Evolutionary conservation across 139 green algal genomes (phyloP), one percentile per base, ranked within the genome.

Genomic region (Chlorella vulgaris): DNA sequence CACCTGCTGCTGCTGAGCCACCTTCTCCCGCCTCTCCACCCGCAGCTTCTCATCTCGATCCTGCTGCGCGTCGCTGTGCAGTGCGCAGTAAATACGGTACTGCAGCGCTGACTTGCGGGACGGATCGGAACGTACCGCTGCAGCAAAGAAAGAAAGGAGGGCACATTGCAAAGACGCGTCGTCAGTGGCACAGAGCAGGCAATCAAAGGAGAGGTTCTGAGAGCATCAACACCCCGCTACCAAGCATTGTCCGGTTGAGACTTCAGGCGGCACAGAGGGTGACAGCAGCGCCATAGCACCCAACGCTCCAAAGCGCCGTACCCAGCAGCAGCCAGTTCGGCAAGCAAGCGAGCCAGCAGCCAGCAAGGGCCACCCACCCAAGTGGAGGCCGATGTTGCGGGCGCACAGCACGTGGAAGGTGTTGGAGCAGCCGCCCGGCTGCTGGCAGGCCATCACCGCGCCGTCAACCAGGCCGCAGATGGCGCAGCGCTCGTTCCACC

Each of bases 381-480:
- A 80, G 88, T 96, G 94, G 67, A 90, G 79, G 76, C 93, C 89
- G 15, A 70, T 81, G 74, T 92, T 91, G 38, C 95, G 89, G 19
- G 81, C 92, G 82, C 95, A 98, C 60, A 97, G 81, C 36, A 93
- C 90, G 87, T 98, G 94, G 82, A 97, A 96, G 40, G 61, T 29
- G 19, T 36, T n/a, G 24, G 78, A 43, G 87, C 91, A 94, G 81
- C 86, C 67, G 78, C 86, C 63, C 15, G 69, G 47, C 67, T 87
- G 82, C 73, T 81, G 76, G 88, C 91, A 94, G 65, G 86, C 87
- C 61, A 91, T 69, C 40, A 88, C 75, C 26, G 90, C 90, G 24
- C 91, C 91, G 7, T 87, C 68, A 8, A 33, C 58, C 5, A 68
- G 71, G n/a, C 75, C 39, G 83, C 87, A 91, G 10, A 91, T 63